Evolutionary conservation across 2,329 filamentous ascomycete genomes (phyloP), one percentile per base, ranked within the genome.

Genomic region (Phialophora chinensis): DNA sequence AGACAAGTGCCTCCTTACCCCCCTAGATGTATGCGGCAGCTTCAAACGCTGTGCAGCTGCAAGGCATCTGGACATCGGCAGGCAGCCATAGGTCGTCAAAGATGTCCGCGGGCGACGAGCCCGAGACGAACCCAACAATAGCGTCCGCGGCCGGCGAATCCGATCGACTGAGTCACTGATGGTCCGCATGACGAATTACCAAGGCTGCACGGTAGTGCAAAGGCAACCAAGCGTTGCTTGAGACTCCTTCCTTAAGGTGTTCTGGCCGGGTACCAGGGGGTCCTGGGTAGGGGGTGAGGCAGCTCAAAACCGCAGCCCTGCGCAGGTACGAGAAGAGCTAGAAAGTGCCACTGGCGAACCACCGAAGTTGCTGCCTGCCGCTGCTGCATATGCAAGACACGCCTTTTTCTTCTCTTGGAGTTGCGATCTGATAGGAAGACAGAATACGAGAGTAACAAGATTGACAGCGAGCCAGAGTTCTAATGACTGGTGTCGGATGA

Each of bases 371-470:
- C 12, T 10, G 53, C 8, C n/a, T 55, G 53, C 53, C 3, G 17
- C 53, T 55, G 53, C 49, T 29, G 49, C 49, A 23, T 12, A 17
- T 3, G 20, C 49, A 52, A 52, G 20, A 23, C 20, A 52, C 49
- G 20, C 20, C n/a, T 52, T 52, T 14, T 29, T 27, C 49, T 52
- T 52, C 20, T 27, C 20, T 25, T 1, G 20, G 14, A 14, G 25
- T n/a, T 25, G 29, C 8, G 12, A 55, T 33, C 3, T 55, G 53
- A 55, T 55, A 55, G 53, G 53, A 20, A 55, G n/a, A 55, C n/a
- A 20, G 29, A 55, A 55, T 33, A 55, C 53, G 53, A 55, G n/a
- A n/a, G 27, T 12, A 17, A 11, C 25, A 29, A 29, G 27, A 23
- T 12, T 1, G 53, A 17, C 27, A 12, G 29, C 20, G 29, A 11